Percentiles rank a stretch among this genome's conserved stretches.
These are phyloP conservation scores for Sophora flavescens DNA, from an alignment of 306 rosid species.

Conservation along the genomic window DNA sequence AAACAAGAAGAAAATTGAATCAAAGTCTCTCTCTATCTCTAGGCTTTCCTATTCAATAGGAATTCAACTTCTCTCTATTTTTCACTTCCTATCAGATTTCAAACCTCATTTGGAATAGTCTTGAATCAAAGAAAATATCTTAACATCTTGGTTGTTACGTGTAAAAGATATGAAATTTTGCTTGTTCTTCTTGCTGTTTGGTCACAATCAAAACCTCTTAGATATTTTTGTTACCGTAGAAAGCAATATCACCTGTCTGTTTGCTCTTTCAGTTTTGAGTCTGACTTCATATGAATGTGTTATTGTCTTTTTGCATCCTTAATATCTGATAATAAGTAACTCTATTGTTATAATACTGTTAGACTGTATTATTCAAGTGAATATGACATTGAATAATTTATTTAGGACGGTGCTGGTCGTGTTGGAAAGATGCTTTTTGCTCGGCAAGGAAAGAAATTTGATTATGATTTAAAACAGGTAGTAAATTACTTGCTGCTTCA, in stretches of 20 bases:
- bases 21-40: too few relatives aligned
- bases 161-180: too few relatives aligned
- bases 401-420: constrained; percentile 98
- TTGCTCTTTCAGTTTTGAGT: background rate
- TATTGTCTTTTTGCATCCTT: constrained; percentile 5
- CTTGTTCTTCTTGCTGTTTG: too few relatives aligned
- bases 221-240: too few relatives aligned
- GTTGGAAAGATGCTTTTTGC: constrained; percentile 98
- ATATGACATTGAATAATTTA: constrained; percentile 1
- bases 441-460: constrained; percentile 97
- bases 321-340: background rate
- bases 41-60: too few relatives aligned
- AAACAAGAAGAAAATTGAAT: too few relatives aligned
- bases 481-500: constrained; percentile 20
- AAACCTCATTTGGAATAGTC: too few relatives aligned
- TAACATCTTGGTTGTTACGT: too few relatives aligned
- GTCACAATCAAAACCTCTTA: too few relatives aligned
- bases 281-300: constrained; percentile 5
- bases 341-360: constrained; percentile 24
- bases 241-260: constrained; percentile 10
- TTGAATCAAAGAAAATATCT: too few relatives aligned
- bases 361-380: constrained; percentile 10
- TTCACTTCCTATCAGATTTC: too few relatives aligned
- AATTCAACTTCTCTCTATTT: too few relatives aligned
- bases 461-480: constrained; percentile 96